Percentiles rank a stretch among this genome's conserved stretches.
Evolutionary conservation across 2,329 filamentous ascomycete species (phyloP).

Genomic region (Cucurbitaria berberidis): DNA sequence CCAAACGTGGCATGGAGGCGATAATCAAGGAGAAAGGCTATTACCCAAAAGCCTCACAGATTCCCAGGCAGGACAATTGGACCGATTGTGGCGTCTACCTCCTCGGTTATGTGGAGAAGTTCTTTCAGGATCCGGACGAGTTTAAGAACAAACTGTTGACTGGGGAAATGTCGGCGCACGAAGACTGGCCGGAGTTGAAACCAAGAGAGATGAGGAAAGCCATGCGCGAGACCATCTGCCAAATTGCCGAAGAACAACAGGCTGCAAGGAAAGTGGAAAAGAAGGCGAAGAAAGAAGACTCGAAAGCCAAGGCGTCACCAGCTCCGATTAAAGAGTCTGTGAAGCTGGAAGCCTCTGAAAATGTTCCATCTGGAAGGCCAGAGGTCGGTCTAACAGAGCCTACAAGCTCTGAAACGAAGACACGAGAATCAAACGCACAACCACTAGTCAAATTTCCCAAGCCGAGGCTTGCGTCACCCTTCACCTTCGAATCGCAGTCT

Average conservation of each 20-base stretch:
- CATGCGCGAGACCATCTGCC: conserved; percentile 70
- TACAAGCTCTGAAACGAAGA: background rate
- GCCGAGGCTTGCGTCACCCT: conserved; percentile 19
- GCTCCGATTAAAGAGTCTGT: background rate
- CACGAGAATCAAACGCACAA: background rate
- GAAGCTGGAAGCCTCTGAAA: background rate
- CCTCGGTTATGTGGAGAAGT: conserved; percentile 82
- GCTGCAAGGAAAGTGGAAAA: conserved; percentile 13
- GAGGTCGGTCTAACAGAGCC: background rate
- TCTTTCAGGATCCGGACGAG: conserved; percentile 72
- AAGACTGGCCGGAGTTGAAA: conserved; percentile 62
- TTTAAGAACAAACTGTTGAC: conserved; percentile 73
- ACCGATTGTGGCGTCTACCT: conserved; percentile 91
- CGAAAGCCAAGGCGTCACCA: conserved; percentile 2
- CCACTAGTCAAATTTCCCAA: background rate
- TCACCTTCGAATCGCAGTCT: background rate
- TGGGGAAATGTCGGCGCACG: conserved; percentile 64
- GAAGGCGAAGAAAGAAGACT: conserved; percentile 18
- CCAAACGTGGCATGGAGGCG: conserved; percentile 62
- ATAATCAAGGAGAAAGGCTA: conserved; percentile 60
- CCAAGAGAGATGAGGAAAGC: conserved; percentile 66
- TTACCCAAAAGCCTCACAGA: conserved; percentile 67
- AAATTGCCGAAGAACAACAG: conserved; percentile 61
- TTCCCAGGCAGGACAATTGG: conserved; percentile 82
- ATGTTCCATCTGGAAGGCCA: background rate